phyloP scores from a whole-genome alignment of 1,284 basidiomycete genomes.

The Pyrrhoderma noxium region DNA sequence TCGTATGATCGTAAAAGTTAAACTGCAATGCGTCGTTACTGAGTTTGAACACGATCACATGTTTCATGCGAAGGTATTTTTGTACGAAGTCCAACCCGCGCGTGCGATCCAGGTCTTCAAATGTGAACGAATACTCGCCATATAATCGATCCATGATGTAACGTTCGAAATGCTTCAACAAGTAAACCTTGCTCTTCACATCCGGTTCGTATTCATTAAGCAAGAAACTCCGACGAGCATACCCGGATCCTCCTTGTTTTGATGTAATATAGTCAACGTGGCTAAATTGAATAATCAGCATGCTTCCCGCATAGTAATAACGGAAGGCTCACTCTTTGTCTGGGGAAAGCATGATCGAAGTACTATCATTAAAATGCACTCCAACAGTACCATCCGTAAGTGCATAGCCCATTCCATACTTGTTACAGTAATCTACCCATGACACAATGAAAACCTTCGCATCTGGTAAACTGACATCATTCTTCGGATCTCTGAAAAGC shows the following conservation, averaged over 20 bases:
- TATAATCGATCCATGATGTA: constrained; percentile 88
- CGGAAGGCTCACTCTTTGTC: constrained; percentile 63
- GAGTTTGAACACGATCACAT: constrained; percentile 94
- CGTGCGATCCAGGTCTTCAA: constrained; percentile 56
- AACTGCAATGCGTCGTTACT: constrained; percentile 92
- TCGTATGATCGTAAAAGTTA: constrained; percentile 98
- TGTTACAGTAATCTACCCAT: constrained; percentile 98
- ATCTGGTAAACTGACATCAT: constrained; percentile 44
- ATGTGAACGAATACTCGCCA: constrained; percentile 77
- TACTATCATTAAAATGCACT: constrained; percentile 95
- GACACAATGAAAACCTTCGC: constrained; percentile 90
- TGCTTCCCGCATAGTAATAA: not conserved
- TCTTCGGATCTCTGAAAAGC: constrained; percentile 60
- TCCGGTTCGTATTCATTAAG: constrained; percentile 64
- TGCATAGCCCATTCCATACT: constrained; percentile 98
- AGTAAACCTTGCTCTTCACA: constrained; percentile 80
- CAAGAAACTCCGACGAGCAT: constrained; percentile 60
- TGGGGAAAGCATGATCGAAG: constrained; percentile 76
- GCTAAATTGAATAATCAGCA: constrained; percentile 32
- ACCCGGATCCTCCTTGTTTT: constrained; percentile 53
- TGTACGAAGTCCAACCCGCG: constrained; percentile 92
- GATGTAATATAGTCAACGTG: constrained; percentile 81
- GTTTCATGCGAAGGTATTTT: constrained; percentile 93
- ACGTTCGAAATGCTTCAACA: constrained; percentile 86
- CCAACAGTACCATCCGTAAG: constrained; percentile 92